Percentiles rank a stretch among this genome's conserved stretches.
Conservation (phyloP, 805 yeast genomes). For the Kodamaea kaohsiungensis region DNA sequence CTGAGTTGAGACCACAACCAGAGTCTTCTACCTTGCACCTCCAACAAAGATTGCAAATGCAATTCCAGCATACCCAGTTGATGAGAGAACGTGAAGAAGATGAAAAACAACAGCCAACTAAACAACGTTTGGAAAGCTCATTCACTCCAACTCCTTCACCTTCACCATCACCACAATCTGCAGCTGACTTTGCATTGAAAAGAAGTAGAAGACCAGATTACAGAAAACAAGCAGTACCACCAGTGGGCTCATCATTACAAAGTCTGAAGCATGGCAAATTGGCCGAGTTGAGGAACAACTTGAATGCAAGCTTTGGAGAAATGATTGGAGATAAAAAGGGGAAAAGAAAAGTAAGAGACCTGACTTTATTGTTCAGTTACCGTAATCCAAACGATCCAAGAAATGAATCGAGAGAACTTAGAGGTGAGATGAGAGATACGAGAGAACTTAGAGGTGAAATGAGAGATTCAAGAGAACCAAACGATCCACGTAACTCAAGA, state of each 20-base stretch:
- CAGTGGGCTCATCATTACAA: constrained; percentile 27
- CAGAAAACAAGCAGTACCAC: constrained; percentile 25
- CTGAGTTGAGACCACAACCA: constrained; percentile 2
- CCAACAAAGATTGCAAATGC: constrained; percentile 19
- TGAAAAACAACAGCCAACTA: constrained; percentile 23
- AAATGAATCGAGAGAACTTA: neutral
- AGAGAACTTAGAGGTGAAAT: neutral
- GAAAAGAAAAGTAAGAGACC: constrained; percentile 24
- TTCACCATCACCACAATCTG: neutral
- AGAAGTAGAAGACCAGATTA: constrained; percentile 44
- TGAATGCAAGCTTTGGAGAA: constrained; percentile 14
- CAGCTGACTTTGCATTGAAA: constrained; percentile 29
- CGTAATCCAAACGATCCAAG: constrained; percentile 23
- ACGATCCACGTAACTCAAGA: neutral
- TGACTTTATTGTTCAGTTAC: constrained; percentile 39
- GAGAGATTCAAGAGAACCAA: neutral
- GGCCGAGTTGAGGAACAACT: constrained; percentile 24
- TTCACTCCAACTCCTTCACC: constrained; percentile 3
- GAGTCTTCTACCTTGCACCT: constrained; percentile 14
- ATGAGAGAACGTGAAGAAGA: constrained; percentile 38
- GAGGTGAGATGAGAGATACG: neutral
- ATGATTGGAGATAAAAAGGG: constrained; percentile 3
- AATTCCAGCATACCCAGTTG: constrained; percentile 16
- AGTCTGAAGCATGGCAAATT: constrained; percentile 24
- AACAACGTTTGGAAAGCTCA: constrained; percentile 5